Evolutionary conservation across 2,329 filamentous ascomycete genomes (phyloP).

Genomic region (Fusarium sp.): DNA sequence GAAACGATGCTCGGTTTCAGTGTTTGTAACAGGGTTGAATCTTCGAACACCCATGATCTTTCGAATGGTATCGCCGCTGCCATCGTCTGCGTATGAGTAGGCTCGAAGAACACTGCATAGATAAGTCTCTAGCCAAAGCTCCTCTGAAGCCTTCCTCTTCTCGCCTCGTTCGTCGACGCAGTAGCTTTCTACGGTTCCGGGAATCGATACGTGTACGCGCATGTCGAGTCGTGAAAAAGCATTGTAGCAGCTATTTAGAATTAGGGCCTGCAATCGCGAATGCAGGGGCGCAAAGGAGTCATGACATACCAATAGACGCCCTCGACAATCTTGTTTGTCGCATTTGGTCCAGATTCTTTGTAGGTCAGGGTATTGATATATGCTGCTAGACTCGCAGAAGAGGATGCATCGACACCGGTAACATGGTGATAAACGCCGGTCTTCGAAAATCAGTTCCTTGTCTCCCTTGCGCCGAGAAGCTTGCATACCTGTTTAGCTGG

Average conservation of each 20-base stretch:
- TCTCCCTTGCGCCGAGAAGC: constrained; percentile 26
- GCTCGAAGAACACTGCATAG: constrained; percentile 93
- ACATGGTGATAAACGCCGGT: constrained; percentile 97
- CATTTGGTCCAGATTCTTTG: constrained; percentile 80
- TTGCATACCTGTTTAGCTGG: constrained; percentile 64
- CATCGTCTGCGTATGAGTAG: constrained; percentile 96
- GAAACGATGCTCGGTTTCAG: constrained; percentile 97
- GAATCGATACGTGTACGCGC: constrained; percentile 97
- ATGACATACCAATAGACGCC: constrained; percentile 86
- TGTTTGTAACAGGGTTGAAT: constrained; percentile 98
- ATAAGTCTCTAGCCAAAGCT: constrained; percentile 97
- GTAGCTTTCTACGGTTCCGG: constrained; percentile 95
- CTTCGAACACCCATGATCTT: constrained; percentile 97
- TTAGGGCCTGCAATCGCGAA: constrained; percentile 13
- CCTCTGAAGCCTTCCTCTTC: constrained; percentile 91
- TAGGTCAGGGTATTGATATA: constrained; percentile 99
- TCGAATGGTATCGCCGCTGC: constrained; percentile 92
- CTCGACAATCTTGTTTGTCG: constrained; percentile 85
- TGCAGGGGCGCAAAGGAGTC: constrained; percentile 47
- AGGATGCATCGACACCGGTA: constrained; percentile 95
- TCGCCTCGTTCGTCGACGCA: constrained; percentile 97
- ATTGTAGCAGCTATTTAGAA: constrained; percentile 83
- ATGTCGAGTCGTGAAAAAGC: constrained; percentile 97
- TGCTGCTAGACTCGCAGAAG: constrained; percentile 93
- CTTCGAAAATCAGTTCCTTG: constrained; percentile 58